phyloP scores from a whole-genome alignment of 306 rosid genomes.

The Quercus berberidifolia region DNA sequence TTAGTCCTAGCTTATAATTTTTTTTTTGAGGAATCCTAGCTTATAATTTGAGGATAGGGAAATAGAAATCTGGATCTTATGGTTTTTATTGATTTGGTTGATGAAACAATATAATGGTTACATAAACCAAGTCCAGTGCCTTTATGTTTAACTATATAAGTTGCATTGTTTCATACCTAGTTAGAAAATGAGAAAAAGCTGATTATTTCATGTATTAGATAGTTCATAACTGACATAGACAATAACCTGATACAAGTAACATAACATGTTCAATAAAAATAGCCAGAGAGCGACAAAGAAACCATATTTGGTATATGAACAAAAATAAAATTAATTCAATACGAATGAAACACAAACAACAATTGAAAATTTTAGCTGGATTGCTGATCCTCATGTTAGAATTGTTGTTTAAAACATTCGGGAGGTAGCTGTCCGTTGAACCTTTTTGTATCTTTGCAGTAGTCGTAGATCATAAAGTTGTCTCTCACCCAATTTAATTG shows the following conservation, averaged over 20 bases:
- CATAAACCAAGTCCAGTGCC: not conserved
- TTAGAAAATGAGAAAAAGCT: not conserved
- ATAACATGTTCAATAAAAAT: not conserved
- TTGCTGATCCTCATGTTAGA: slow-evolving; percentile 19
- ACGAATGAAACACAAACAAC: slow-evolving; percentile 11
- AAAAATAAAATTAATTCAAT: slow-evolving; percentile 15
- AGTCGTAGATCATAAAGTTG: slow-evolving; percentile 68
- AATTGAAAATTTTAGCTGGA: not conserved
- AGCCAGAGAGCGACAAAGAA: slow-evolving; percentile 1
- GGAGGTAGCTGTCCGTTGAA: slow-evolving; percentile 56
- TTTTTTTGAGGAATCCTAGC: not conserved
- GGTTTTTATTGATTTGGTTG: not conserved
- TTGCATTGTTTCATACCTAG: not conserved
- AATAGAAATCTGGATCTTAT: not conserved
- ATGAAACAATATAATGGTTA: not conserved
- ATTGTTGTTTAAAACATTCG: slow-evolving; percentile 52
- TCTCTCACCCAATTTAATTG: slow-evolving; percentile 54
- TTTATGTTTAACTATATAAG: not conserved
- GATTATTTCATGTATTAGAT: not conserved
- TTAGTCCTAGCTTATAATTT: not conserved
- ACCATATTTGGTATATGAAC: slow-evolving; percentile 2
- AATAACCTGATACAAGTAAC: not conserved
- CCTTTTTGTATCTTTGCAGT: slow-evolving; percentile 61
- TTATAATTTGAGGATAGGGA: not conserved
- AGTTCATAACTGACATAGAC: not conserved